Percentiles rank a stretch among this genome's conserved stretches.
These are phyloP conservation scores for Emergomyces orientalis DNA, from an alignment of 2,329 filamentous ascomycete genomes.

Conservation along the genomic window DNA sequence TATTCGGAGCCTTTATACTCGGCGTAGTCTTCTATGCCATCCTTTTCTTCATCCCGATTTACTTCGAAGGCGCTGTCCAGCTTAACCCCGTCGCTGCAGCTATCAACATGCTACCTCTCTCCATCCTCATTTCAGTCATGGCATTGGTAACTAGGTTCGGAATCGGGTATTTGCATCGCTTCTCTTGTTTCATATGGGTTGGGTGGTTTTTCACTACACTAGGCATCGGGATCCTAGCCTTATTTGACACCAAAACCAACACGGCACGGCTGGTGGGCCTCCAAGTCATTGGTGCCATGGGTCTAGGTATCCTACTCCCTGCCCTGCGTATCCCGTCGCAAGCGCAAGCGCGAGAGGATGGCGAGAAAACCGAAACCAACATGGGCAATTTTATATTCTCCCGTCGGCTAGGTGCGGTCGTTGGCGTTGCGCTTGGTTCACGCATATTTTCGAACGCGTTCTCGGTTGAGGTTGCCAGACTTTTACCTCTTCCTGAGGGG, in stretches of 20 bases:
- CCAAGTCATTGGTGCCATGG: slow-evolving; percentile 6
- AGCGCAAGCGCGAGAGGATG: not conserved
- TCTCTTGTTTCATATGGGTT: slow-evolving; percentile 50
- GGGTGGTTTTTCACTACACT: slow-evolving; percentile 54
- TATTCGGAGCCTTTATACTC: slow-evolving; percentile 43
- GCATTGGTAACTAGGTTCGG: slow-evolving; percentile 44
- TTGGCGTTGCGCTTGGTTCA: slow-evolving; percentile 8
- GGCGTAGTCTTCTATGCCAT: slow-evolving; percentile 41
- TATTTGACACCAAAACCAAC: slow-evolving; percentile 39
- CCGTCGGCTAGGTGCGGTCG: slow-evolving; percentile 6
- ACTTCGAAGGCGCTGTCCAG: slow-evolving; percentile 39
- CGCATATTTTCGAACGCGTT: slow-evolving; percentile 7
- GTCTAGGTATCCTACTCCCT: slow-evolving; percentile 6
- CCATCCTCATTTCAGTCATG: slow-evolving; percentile 1
- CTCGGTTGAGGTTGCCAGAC: not conserved
- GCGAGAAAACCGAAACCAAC: not conserved
- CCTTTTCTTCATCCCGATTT: slow-evolving; percentile 46
- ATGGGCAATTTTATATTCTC: slow-evolving; percentile 6
- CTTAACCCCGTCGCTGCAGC: slow-evolving; percentile 46
- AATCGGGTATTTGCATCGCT: slow-evolving; percentile 28
- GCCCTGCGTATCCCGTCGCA: slow-evolving; percentile 7
- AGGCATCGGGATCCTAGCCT: slow-evolving; percentile 44
- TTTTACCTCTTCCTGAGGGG: not conserved
- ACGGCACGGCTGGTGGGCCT: slow-evolving; percentile 37
- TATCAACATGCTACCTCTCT: slow-evolving; percentile 45